Conservation (phyloP, 1,284 basidiomycete species). For the Pseudozyma thailandica region DNA sequence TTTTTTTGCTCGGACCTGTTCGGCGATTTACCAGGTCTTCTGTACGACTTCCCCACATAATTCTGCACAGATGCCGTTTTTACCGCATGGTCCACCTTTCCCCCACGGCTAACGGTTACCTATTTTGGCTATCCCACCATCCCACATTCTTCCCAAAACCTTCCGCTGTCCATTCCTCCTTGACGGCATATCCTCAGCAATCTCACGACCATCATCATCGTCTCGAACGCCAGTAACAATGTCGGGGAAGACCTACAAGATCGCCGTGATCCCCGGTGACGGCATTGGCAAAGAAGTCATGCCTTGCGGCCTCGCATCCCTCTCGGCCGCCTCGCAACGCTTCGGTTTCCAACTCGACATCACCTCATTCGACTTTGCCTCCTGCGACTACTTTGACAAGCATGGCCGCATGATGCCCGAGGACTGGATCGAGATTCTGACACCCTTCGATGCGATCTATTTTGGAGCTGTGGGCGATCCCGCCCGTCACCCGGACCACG, state of each 20-base stretch:
- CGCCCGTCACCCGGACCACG: slow-evolving; percentile 30
- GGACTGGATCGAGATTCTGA: slow-evolving; percentile 68
- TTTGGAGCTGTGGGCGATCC: slow-evolving; percentile 71
- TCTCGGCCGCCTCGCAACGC: slow-evolving; percentile 61
- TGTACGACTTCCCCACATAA: background rate
- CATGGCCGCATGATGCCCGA: slow-evolving; percentile 69
- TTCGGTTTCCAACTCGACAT: slow-evolving; percentile 69
- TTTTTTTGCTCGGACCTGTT: background rate
- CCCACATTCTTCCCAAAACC: no score
- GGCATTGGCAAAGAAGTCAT: slow-evolving; percentile 73
- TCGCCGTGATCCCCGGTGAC: slow-evolving; percentile 74
- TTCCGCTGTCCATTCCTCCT: background rate
- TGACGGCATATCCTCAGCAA: background rate
- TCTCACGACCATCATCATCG: background rate
- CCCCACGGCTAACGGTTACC: no score
- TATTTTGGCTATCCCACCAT: no score
- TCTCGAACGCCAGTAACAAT: background rate
- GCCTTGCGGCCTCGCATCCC: slow-evolving; percentile 29
- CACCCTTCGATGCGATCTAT: slow-evolving; percentile 69
- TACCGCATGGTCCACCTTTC: background rate
- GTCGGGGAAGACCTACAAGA: slow-evolving; percentile 67
- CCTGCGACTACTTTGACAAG: slow-evolving; percentile 67
- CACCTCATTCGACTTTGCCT: slow-evolving; percentile 69
- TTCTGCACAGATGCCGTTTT: slow-evolving; percentile 6
- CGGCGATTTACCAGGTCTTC: slow-evolving; percentile 10